Base-by-base conservation (phyloP, 306 rosid species). In the Gillenia trifoliata region DNA sequence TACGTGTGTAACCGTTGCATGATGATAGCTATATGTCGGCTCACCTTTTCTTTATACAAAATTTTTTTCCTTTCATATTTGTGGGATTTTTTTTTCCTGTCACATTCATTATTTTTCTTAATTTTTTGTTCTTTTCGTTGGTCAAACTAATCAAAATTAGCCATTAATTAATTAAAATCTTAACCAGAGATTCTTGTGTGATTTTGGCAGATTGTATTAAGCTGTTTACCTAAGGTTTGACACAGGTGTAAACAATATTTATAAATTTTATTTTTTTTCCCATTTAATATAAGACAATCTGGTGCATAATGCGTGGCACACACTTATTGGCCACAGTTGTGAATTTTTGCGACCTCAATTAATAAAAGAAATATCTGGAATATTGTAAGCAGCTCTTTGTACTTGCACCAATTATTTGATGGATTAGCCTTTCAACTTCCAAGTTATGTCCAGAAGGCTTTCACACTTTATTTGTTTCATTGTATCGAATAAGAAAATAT, bases 21-120 rank as follows among this genome's bases (percentile, higher is more conserved):
- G 22, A 17, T 47, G 26, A 60, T n/a, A 45, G 49, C 1, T 66
- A 8, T 9, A 66, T 61, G 79, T 60, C 81, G 81, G 66, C 76
- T 60, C 22, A 29, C 8, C 30, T 40, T 57, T 49, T 56, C 17
- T 19, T 16, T 26, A 30, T 15, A 25, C 52, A 45, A 4, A 45
- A 8, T 4, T 4, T 33, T 33, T 23, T 60, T 28, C 64, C 64
- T 13, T 60, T 60, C 64, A 25, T 28, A 30, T 62, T 62, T 62
- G 66, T 62, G 41, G 28, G 47, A 34, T 20, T 64, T 36, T 71
- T 36, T 71, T 50, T 19, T 19, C 49, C 71, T 75, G 71, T 66
- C 54, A 17, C 0, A 25, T 66, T 28, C 34, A 52, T 19, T 66
- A 23, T 36, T 19, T 64, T 33, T 3, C 5, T 30, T 16, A n/a